Evolutionary conservation across 768 basidiomycete genomes (phyloP), one percentile per base, ranked within the genome.

Genomic region (Naganishia vishniacii): DNA sequence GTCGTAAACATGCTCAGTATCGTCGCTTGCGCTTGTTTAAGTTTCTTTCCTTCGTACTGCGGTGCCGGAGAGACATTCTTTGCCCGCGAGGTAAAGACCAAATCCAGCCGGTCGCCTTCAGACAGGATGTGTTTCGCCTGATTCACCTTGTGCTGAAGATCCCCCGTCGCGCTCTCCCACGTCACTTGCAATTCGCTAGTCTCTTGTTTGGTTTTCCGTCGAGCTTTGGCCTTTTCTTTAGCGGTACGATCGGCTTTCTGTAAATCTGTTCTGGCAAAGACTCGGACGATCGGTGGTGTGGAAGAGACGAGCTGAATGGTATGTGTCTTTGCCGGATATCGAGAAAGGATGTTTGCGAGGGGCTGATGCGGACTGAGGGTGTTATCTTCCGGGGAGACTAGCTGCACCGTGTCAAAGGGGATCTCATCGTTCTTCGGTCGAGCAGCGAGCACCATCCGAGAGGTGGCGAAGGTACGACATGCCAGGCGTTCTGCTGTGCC

Each of bases 111-210:
- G 64, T 77, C 73, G 1, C 75, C 75, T 26, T 68, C 68, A 42
- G 68, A 68, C 34, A 77, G 31, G 15, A 72, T 48, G 2, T 42
- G 47, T 41, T 66, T 69, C 7, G 72, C 70, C n/a, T 67, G 37
- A 8, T 62, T 56, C 13, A 71, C 28, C 62, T 77, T 77, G 60
- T 73, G 71, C 28, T 51, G 28, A 53, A 77, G 41, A 62, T 77
- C 75, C 0, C 73, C 74, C 20, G 51, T 40, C 1, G 71, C 75
- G 29, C 67, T 66, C n/a, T 68, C 67, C 75, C 75, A 77, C n/a
- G 69, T 68, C 5, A 77, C 67, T 51, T 75, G 73, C 28, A 77
- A 69, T 51, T 75, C 73, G 48, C 71, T 72, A 34, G 71, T 71
- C 51, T 74, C 70, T 13, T 68, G 48, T 1, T 62, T 69, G n/a